Percentiles rank a stretch among this genome's conserved stretches.
phyloP scores from a whole-genome alignment of 495 filamentous ascomycete genomes.

The Lophiotrema nucula region DNA sequence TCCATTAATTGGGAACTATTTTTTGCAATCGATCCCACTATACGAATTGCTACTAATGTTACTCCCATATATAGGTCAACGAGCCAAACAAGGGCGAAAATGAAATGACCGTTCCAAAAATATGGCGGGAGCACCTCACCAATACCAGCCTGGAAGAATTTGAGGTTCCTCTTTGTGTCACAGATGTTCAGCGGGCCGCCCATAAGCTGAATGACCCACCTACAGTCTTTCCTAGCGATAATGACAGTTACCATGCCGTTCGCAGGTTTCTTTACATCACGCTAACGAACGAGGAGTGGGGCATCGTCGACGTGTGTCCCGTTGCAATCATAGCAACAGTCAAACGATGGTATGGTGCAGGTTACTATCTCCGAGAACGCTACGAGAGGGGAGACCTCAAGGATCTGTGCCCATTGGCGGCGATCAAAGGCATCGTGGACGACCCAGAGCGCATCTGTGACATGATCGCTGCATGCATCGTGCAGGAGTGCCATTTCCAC shows the following conservation, averaged over 20 bases:
- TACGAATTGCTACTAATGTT: no score
- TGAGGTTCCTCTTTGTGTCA: no score
- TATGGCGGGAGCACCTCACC: no score
- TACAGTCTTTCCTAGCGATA: not conserved
- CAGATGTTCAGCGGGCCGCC: no score
- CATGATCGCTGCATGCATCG: not conserved
- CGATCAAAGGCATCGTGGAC: not conserved
- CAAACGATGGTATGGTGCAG: not conserved
- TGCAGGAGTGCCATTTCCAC: not conserved
- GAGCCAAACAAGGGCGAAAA: no score
- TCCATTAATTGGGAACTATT: no score
- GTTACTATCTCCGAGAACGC: not conserved
- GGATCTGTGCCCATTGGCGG: not conserved
- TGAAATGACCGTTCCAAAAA: no score
- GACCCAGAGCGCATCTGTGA: not conserved
- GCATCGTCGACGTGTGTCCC: not conserved
- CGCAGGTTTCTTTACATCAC: not conserved
- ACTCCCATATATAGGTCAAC: no score
- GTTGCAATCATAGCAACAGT: not conserved
- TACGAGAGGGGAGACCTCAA: not conserved
- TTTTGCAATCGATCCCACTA: no score
- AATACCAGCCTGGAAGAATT: no score
- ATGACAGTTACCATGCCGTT: not conserved
- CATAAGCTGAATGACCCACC: no score
- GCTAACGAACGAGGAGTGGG: not conserved